phyloP scores from a whole-genome alignment of 257 asterid genomes.

The Solanum bulbocastanum region DNA sequence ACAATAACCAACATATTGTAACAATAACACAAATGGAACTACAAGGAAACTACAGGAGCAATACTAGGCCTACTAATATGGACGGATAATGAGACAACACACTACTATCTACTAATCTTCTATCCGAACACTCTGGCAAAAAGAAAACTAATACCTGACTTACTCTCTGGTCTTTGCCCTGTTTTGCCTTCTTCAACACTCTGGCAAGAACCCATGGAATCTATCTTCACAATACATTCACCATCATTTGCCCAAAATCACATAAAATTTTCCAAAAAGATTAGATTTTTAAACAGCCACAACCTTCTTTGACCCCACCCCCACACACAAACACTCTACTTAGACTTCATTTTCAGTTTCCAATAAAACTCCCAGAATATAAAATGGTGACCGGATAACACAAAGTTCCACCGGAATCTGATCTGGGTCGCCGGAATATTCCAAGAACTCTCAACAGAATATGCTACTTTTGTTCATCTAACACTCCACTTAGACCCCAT shows the following conservation, averaged over 20 bases:
- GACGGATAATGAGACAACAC: not conserved
- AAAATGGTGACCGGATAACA: not conserved
- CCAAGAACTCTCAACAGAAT: not conserved
- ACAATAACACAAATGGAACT: not conserved
- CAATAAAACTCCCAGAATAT: not conserved
- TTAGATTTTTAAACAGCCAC: not conserved
- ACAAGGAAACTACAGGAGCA: not conserved
- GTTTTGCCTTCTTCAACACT: not conserved
- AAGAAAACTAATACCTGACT: not conserved
- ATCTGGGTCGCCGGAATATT: not conserved
- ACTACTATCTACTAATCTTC: not conserved
- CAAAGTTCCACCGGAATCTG: not conserved
- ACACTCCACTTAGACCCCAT: not conserved
- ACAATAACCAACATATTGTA: not conserved
- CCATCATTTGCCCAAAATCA: not conserved
- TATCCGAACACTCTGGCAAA: not conserved
- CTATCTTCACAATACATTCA: not conserved
- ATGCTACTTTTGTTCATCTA: not conserved
- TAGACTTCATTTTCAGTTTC: not conserved
- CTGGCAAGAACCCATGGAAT: not conserved
- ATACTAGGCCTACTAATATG: not conserved
- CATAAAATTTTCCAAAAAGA: not conserved
- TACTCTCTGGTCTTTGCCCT: not conserved
- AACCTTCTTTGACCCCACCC: not conserved
- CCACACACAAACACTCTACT: not conserved